Conservation (phyloP, 306 rosid species). For the Quercus dentata region DNA sequence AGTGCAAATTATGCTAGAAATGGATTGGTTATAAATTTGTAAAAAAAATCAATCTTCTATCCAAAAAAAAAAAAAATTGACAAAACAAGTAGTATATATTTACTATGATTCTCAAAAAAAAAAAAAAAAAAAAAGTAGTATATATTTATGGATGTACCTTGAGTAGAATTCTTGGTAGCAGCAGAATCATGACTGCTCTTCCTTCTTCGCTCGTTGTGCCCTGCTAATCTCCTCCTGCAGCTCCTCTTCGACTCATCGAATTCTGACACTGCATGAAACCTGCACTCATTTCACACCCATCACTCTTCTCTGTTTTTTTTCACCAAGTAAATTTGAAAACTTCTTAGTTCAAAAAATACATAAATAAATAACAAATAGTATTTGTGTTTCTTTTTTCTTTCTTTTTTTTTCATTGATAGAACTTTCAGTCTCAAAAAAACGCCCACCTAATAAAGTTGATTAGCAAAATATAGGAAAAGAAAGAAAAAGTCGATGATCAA, state of each 20-base stretch:
- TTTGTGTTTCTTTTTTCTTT: too few species aligned
- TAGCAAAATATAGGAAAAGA: too few species aligned
- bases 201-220: constrained; percentile 93
- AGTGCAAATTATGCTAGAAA: background rate
- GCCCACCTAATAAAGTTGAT: too few species aligned
- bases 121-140: too few species aligned
- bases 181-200: constrained; percentile 80
- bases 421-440: too few species aligned
- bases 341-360: too few species aligned
- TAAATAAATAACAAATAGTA: too few species aligned
- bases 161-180: constrained; percentile 46
- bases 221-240: constrained; percentile 94
- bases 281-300: constrained; percentile 13
- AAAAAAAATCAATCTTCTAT: background rate
- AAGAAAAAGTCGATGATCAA: too few species aligned
- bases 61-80: background rate
- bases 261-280: constrained; percentile 89
- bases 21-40: background rate
- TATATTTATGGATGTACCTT: constrained; percentile 30
- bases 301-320: background rate
- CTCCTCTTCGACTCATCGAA: constrained; percentile 92
- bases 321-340: background rate
- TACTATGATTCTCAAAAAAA: background rate
- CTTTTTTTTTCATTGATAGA: too few species aligned
- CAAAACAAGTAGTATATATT: background rate